Percentiles rank a stretch among this genome's conserved stretches.
Conservation (phyloP, 306 rosid species). For the Calophaca sinica region DNA sequence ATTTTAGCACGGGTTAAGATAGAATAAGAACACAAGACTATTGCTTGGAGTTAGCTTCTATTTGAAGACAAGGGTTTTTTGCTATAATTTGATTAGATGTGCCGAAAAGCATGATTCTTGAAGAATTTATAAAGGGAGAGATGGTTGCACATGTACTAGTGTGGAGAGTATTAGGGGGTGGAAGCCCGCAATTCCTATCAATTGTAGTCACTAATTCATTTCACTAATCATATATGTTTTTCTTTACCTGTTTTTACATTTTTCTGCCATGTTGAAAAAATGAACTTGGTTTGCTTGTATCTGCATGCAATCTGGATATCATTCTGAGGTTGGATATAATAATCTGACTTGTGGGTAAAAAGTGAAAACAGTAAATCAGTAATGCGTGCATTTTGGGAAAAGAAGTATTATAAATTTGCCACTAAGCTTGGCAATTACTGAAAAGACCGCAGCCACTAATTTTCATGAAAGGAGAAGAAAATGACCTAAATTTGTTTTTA, state of each 20-base stretch:
- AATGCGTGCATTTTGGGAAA: constrained; percentile 22
- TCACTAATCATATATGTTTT: neutral
- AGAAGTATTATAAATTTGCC: constrained; percentile 19
- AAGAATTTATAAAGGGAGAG: neutral
- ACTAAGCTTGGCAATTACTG: constrained; percentile 20
- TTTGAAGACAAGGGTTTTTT: constrained; percentile 3
- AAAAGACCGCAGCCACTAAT: constrained; percentile 21
- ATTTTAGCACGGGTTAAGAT: neutral
- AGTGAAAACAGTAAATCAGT: constrained; percentile 3
- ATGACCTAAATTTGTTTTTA: constrained; percentile 5
- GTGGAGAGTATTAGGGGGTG: neutral
- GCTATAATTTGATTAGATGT: constrained; percentile 21
- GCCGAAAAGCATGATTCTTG: constrained; percentile 18
- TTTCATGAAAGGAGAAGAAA: constrained; percentile 18
- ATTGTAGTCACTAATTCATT: constrained; percentile 28
- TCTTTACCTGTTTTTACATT: neutral
- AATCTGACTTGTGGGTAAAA: constrained; percentile 25
- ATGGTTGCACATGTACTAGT: constrained; percentile 22
- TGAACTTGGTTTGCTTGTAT: constrained; percentile 27
- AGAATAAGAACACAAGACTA: neutral
- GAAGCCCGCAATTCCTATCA: neutral
- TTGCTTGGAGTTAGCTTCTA: constrained; percentile 23
- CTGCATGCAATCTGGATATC: constrained; percentile 16
- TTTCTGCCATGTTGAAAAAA: neutral
- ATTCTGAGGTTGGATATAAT: constrained; percentile 28